Percentiles rank a stretch among this genome's conserved stretches.
Conservation (phyloP, 352 stramenopile species). For the Detonula confervacea region DNA sequence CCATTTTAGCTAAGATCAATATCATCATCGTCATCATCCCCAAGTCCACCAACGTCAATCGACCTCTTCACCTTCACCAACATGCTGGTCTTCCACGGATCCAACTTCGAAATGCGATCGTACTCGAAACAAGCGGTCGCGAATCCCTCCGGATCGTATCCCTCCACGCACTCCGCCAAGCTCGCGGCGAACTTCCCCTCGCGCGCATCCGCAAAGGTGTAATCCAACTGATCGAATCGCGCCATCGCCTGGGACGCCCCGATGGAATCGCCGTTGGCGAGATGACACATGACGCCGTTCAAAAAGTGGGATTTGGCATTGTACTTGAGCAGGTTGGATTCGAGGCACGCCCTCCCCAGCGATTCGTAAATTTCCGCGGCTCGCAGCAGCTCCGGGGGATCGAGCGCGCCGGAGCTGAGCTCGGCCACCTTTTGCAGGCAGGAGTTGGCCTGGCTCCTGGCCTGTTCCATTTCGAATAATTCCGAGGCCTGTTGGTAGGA, state of each 20-base stretch:
- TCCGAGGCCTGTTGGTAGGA: constrained; percentile 95
- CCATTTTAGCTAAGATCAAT: constrained; percentile 77
- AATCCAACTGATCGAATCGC: constrained; percentile 95
- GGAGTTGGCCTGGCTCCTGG: constrained; percentile 61
- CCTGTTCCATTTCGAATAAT: constrained; percentile 83
- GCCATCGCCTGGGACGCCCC: constrained; percentile 89
- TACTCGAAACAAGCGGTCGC: constrained; percentile 95
- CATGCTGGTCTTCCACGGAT: constrained; percentile 95
- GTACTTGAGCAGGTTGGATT: constrained; percentile 97
- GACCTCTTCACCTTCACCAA: constrained; percentile 79
- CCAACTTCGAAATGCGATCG: constrained; percentile 96
- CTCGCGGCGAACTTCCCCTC: constrained; percentile 93
- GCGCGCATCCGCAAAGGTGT: constrained; percentile 93
- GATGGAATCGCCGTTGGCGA: constrained; percentile 86
- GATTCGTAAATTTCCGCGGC: constrained; percentile 81
- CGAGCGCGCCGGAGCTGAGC: constrained; percentile 71
- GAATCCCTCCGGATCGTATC: constrained; percentile 92
- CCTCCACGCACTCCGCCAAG: constrained; percentile 88
- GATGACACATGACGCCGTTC: constrained; percentile 92
- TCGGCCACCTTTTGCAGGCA: constrained; percentile 83
- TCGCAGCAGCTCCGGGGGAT: constrained; percentile 80
- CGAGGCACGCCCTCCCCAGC: constrained; percentile 88
- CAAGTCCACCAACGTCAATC: constrained; percentile 62
- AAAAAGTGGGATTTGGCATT: constrained; percentile 97
- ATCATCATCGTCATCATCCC: constrained; percentile 68